A percentile compares a stretch with the other conserved stretches of the same genome.
These are phyloP conservation scores for Solanum hybrid DNA, from an alignment of 305 asterid species.

Conservation along the genomic window DNA sequence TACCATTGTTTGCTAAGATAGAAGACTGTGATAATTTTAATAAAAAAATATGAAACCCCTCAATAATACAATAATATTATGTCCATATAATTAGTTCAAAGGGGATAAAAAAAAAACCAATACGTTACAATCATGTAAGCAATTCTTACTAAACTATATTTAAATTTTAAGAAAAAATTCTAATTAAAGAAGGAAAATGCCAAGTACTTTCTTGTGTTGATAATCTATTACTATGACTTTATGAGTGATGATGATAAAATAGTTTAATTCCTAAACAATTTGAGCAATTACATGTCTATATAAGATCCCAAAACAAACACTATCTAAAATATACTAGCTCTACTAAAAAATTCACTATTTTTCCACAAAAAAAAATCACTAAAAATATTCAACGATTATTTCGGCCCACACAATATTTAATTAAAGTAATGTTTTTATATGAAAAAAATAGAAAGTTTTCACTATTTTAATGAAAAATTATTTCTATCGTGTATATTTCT, in stretches of 20 bases:
- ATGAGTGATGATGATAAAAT: background rate
- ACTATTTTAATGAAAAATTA: background rate
- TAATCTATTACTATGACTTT: background rate
- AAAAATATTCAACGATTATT: background rate
- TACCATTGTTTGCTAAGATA: background rate
- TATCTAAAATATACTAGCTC: background rate
- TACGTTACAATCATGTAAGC: background rate
- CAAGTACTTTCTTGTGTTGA: background rate
- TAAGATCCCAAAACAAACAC: background rate
- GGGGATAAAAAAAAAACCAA: background rate
- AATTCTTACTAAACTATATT: background rate
- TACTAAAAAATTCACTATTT: background rate
- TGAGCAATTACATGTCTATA: background rate
- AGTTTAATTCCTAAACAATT: background rate
- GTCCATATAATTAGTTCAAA: background rate
- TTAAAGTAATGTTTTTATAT: background rate
- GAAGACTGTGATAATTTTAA: background rate
- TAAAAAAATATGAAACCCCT: background rate
- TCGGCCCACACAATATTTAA: background rate
- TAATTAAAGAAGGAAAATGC: background rate
- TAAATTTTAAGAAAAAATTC: no score
- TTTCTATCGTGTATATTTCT: background rate
- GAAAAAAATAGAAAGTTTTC: background rate
- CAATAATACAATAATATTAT: background rate
- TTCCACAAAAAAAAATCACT: background rate